Percentiles rank a stretch among this genome's conserved stretches.
phyloP scores from a whole-genome alignment of 75 land plant species.

The Azolla pinnata region DNA sequence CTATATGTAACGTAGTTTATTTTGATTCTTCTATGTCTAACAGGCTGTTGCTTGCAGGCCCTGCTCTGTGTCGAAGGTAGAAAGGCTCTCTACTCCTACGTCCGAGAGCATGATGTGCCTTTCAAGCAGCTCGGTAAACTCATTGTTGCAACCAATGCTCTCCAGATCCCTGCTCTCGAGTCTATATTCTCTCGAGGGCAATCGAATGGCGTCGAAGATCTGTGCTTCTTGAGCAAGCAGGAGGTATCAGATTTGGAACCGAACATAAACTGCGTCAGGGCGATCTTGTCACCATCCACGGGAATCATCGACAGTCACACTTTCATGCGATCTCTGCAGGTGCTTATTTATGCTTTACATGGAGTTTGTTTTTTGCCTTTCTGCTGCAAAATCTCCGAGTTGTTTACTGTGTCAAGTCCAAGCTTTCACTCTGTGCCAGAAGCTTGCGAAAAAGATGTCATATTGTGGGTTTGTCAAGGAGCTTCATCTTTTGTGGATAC shows the following conservation, averaged over 20 bases:
- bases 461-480: too few relatives aligned
- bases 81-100: slow-evolving; percentile 62
- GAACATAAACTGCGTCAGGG: slow-evolving; percentile 60
- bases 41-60: too few relatives aligned
- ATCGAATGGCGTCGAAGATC: slow-evolving; percentile 59
- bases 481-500: too few relatives aligned
- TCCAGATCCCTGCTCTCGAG: slow-evolving; percentile 48
- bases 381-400: too few relatives aligned
- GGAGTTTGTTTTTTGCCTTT: too few relatives aligned
- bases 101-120: slow-evolving; percentile 49
- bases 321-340: slow-evolving; percentile 79
- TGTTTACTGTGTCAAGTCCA: too few relatives aligned
- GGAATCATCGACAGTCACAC: slow-evolving; percentile 87
- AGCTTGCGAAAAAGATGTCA: too few relatives aligned
- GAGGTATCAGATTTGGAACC: slow-evolving; percentile 78
- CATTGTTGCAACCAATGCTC: slow-evolving; percentile 67
- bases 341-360: too few relatives aligned
- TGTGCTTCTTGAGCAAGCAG: slow-evolving; percentile 52
- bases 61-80: slow-evolving; percentile 70
- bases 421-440: too few relatives aligned
- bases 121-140: slow-evolving; percentile 74
- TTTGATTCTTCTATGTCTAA: too few relatives aligned
- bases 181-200: slow-evolving; percentile 33
- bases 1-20: too few relatives aligned
- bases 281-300: slow-evolving; percentile 72